A percentile compares a stretch with the other conserved stretches of the same genome.
phyloP scores from a whole-genome alignment of 768 basidiomycete species.

The Coprinopsis sp. region DNA sequence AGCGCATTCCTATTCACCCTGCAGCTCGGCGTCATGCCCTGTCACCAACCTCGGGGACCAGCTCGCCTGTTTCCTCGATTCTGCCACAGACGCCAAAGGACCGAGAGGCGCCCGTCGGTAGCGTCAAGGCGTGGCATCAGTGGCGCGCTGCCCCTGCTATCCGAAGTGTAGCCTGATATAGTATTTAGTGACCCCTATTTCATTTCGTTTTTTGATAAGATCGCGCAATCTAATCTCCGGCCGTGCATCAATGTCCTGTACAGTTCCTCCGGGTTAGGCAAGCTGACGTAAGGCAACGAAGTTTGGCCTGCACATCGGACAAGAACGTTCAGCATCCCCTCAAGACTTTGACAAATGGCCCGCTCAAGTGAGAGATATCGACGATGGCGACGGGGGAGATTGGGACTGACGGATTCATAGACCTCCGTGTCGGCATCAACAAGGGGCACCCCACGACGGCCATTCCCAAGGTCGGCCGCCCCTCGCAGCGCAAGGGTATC shows the following conservation, averaged over 20 bases:
- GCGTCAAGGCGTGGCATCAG: slow-evolving; percentile 26
- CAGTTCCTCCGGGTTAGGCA: slow-evolving; percentile 44
- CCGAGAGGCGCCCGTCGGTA: slow-evolving; percentile 23
- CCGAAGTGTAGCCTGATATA: slow-evolving; percentile 10
- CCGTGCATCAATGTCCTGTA: slow-evolving; percentile 42
- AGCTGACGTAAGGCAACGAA: slow-evolving; percentile 16
- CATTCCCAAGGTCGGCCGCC: slow-evolving; percentile 69
- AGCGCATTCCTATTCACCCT: slow-evolving; percentile 22
- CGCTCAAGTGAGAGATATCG: slow-evolving; percentile 59
- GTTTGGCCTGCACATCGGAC: slow-evolving; percentile 17
- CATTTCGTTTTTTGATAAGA: slow-evolving; percentile 19
- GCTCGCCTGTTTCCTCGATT: slow-evolving; percentile 46
- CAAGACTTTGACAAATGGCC: slow-evolving; percentile 66
- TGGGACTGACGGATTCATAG: slow-evolving; percentile 34
- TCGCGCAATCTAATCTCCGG: slow-evolving; percentile 21
- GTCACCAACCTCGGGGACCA: slow-evolving; percentile 42
- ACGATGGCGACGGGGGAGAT: slow-evolving; percentile 12
- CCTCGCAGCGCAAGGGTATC: slow-evolving; percentile 90
- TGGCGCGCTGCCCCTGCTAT: slow-evolving; percentile 15
- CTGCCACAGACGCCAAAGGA: slow-evolving; percentile 46
- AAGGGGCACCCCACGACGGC: slow-evolving; percentile 86
- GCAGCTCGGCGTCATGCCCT: slow-evolving; percentile 32
- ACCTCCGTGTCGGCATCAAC: slow-evolving; percentile 81
- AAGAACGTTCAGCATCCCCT: slow-evolving; percentile 32
- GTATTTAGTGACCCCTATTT: slow-evolving; percentile 11